A percentile compares a stretch with the other conserved stretches of the same genome.
phyloP scores from a whole-genome alignment of 2,329 filamentous ascomycete species.

The Salinomyces thailandicus region DNA sequence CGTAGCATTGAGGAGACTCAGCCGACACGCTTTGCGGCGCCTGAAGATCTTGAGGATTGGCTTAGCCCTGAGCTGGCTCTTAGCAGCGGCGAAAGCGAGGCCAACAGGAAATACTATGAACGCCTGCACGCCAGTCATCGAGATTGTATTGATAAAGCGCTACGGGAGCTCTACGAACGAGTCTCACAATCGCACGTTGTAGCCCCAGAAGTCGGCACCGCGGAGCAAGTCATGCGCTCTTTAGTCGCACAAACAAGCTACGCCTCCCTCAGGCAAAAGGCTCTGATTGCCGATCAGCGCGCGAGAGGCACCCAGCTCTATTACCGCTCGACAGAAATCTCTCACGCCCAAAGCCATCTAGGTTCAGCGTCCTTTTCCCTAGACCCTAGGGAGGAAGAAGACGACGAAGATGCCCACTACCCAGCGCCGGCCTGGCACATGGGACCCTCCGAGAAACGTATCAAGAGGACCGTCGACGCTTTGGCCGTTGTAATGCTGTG shows the following conservation, averaged over 20 bases:
- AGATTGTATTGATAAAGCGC: not conserved
- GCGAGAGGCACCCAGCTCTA: too few relatives aligned
- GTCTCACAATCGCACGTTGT: not conserved
- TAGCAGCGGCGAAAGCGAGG: not conserved
- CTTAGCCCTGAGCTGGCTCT: not conserved
- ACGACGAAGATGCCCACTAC: not conserved
- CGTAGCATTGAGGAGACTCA: not conserved
- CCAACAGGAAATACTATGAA: not conserved
- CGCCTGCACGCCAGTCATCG: slow-evolving; percentile 2
- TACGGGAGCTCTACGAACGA: not conserved
- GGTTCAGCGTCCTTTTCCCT: too few relatives aligned
- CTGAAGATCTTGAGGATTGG: slow-evolving; percentile 4
- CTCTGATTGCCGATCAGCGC: too few relatives aligned
- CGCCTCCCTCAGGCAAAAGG: not conserved
- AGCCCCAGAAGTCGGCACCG: not conserved
- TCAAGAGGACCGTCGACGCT: slow-evolving; percentile 8
- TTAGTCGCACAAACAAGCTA: not conserved
- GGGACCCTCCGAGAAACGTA: not conserved
- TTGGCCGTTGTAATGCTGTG: slow-evolving; percentile 8
- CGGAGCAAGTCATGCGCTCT: not conserved
- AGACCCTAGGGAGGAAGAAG: not conserved
- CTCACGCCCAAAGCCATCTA: too few relatives aligned
- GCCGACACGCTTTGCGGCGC: slow-evolving; percentile 1
- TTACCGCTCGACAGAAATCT: not conserved
- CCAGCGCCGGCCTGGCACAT: not conserved